phyloP scores from a whole-genome alignment of 345 rosid genomes.

The Lagerstroemia speciosa region DNA sequence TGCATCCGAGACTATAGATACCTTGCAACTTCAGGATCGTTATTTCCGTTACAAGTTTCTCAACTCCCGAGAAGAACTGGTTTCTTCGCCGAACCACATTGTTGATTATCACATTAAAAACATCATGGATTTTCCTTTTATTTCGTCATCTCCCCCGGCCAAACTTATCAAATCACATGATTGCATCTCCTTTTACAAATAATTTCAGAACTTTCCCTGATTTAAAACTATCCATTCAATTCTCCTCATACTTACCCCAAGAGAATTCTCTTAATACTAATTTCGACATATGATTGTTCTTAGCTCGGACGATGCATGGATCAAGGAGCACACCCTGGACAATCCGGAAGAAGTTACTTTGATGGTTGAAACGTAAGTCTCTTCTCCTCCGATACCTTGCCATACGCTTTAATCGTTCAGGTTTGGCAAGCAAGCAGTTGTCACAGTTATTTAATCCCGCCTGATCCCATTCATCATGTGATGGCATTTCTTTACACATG shows the following conservation, averaged over 20 bases:
- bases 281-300: not conserved
- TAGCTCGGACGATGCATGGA: slow-evolving; percentile 22
- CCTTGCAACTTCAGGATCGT: slow-evolving; percentile 13
- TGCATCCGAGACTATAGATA: not conserved
- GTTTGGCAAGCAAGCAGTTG: not conserved
- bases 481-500: not conserved
- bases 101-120: too few relatives aligned
- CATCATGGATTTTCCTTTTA: not conserved
- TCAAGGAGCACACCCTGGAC: slow-evolving; percentile 45
- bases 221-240: too few relatives aligned
- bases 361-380: slow-evolving; percentile 71
- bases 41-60: slow-evolving; percentile 11
- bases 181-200: not conserved
- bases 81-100: not conserved
- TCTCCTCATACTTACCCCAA: too few relatives aligned
- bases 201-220: not conserved
- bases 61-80: not conserved
- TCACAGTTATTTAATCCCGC: not conserved
- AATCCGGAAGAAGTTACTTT: slow-evolving; percentile 66
- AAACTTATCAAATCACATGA: not conserved
- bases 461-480: slow-evolving; percentile 3
- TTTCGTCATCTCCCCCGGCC: not conserved
- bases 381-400: not conserved
- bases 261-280: slow-evolving; percentile 1
- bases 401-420: not conserved